These are phyloP conservation scores for Pestalotiopsis sp. DNA, from an alignment of 2,329 filamentous ascomycete species.

Conservation along the genomic window DNA sequence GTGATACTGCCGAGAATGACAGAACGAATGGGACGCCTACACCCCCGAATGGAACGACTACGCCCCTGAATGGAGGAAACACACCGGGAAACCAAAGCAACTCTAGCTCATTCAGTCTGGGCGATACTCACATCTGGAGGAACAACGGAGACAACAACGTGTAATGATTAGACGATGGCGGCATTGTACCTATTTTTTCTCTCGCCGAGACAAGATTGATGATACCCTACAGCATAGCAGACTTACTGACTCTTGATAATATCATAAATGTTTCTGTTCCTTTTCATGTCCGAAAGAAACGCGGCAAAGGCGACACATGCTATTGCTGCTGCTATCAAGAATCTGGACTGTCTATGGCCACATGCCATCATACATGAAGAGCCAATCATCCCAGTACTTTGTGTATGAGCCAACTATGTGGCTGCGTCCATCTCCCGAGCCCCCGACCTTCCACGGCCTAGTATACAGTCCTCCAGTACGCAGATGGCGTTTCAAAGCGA, in stretches of 20 bases:
- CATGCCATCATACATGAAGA: constrained; percentile 49
- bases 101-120: constrained; percentile 31
- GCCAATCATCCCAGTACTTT: constrained; percentile 49
- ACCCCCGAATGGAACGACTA: constrained; percentile 13
- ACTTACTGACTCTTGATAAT: background rate
- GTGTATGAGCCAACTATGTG: constrained; percentile 44
- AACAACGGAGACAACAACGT: constrained; percentile 27
- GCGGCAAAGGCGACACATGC: background rate
- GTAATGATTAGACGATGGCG: constrained; percentile 15
- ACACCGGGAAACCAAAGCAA: constrained; percentile 23
- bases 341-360: constrained; percentile 33
- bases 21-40: constrained; percentile 13
- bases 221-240: constrained; percentile 6
- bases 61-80: background rate
- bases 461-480: constrained; percentile 38
- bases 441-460: constrained; percentile 42
- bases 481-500: constrained; percentile 47
- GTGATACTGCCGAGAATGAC: constrained; percentile 15
- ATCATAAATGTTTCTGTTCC: background rate
- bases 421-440: constrained; percentile 40
- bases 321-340: background rate
- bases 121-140: constrained; percentile 32
- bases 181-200: background rate
- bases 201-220: background rate
- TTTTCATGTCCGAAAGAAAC: background rate